Evolutionary conservation across 345 rosid genomes (phyloP).

Genomic region (Rhodamnia argentea): DNA sequence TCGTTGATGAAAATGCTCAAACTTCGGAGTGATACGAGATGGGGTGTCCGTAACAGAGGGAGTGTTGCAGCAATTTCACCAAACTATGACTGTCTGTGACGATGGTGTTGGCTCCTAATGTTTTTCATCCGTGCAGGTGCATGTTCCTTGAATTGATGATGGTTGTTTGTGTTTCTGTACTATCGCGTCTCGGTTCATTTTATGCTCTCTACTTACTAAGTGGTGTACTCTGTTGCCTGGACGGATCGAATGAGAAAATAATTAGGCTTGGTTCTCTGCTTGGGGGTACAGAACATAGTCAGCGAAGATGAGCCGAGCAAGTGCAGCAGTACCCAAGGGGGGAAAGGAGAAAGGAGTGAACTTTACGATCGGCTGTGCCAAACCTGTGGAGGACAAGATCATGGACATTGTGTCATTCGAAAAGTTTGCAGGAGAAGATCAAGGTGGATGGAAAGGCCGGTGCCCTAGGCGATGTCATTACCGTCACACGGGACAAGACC

Average conservation of each 20-base stretch:
- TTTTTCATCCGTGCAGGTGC: not conserved
- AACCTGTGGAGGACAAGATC: constrained; percentile 72
- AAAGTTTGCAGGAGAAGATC: constrained; percentile 75
- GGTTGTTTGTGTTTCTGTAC: not conserved
- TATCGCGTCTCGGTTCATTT: not conserved
- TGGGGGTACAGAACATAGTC: not conserved
- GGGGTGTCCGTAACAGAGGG: not conserved
- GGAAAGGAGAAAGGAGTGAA: constrained; percentile 54
- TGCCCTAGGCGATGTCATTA: constrained; percentile 53
- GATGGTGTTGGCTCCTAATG: not conserved
- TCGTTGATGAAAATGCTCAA: not conserved
- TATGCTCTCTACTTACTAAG: not conserved
- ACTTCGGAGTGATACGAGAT: not conserved
- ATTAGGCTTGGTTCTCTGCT: not conserved
- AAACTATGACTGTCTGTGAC: not conserved
- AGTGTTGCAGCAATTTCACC: not conserved
- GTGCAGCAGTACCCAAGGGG: constrained; percentile 3
- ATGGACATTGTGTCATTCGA: constrained; percentile 76
- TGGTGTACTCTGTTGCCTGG: not conserved
- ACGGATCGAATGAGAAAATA: not conserved
- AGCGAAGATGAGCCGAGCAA: not conserved
- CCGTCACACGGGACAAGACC: constrained; percentile 37
- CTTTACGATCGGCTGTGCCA: constrained; percentile 52
- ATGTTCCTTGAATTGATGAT: not conserved
- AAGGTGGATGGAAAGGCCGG: constrained; percentile 86